A percentile compares a stretch with the other conserved stretches of the same genome.
These are phyloP conservation scores for Termitomyces bulborhizus DNA, from an alignment of 768 basidiomycete species.

Conservation along the genomic window DNA sequence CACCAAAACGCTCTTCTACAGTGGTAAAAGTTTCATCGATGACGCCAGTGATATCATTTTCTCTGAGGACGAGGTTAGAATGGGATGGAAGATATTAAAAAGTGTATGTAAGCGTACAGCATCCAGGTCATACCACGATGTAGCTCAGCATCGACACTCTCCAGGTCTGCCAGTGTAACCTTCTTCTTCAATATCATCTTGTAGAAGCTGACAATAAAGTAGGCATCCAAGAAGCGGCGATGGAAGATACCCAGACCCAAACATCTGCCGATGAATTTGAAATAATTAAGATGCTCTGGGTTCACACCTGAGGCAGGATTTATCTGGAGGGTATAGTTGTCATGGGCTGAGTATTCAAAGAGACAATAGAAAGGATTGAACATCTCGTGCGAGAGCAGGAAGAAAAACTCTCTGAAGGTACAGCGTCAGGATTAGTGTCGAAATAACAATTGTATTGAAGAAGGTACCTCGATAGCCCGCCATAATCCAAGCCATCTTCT, in stretches of 20 bases:
- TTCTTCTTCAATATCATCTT: slow-evolving; percentile 99
- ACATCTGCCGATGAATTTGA: slow-evolving; percentile 98
- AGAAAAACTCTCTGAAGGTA: slow-evolving; percentile 89
- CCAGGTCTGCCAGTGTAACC: slow-evolving; percentile 87
- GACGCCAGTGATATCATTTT: slow-evolving; percentile 97
- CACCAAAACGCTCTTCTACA: slow-evolving; percentile 95
- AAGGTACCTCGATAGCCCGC: slow-evolving; percentile 87
- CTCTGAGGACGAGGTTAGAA: slow-evolving; percentile 38
- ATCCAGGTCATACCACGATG: slow-evolving; percentile 98
- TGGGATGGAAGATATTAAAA: not conserved
- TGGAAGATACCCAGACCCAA: slow-evolving; percentile 98
- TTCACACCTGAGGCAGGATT: slow-evolving; percentile 98
- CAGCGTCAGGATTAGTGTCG: not conserved
- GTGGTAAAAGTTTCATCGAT: slow-evolving; percentile 98
- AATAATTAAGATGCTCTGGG: slow-evolving; percentile 98
- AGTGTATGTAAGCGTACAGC: slow-evolving; percentile 62
- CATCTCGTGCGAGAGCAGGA: slow-evolving; percentile 99
- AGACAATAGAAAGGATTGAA: slow-evolving; percentile 99
- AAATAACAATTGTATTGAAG: not conserved
- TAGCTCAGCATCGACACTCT: slow-evolving; percentile 94
- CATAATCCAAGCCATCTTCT: slow-evolving; percentile 98
- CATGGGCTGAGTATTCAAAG: slow-evolving; percentile 99
- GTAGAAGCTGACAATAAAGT: slow-evolving; percentile 99
- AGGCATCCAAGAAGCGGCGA: slow-evolving; percentile 96
- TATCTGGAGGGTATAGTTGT: slow-evolving; percentile 99